Base-by-base conservation (phyloP, 2,329 filamentous ascomycete species). In the Plectosphaerella sp. region DNA sequence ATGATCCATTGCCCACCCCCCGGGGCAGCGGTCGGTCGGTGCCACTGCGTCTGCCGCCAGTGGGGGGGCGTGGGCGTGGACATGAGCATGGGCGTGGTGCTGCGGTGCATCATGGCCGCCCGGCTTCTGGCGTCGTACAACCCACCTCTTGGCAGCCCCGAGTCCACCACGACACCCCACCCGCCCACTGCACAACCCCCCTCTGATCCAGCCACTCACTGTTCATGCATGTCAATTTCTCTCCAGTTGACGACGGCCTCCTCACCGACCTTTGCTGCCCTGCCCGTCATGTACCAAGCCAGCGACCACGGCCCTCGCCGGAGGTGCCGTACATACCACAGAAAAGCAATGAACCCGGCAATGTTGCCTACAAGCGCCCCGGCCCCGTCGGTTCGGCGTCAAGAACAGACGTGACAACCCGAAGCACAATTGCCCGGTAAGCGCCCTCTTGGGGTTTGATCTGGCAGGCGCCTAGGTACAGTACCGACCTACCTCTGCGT, bases 221-320 rank as follows among this genome's bases (percentile, higher is more conserved):
- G 56, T 58, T 58, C 56, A 58, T 58, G 56, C 56, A 58, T 48
- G 54, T 58, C 52, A 41, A 41, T 50, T 55, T 45, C 36, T 42
- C 37, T 50, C 46, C 45, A 37, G 41, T 56, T 37, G 51, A 47
- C 50, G 41, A 54, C 51, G 49, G 47, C 45, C 51, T 18, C 49
- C 52, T 58, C 55, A 58, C 56, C 56, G 56, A 58, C 56, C 56
- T 43, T 24, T 41, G 28, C 15, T 22, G 22, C 22, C 22, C 15
- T 47, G 9, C 33, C 45, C 28, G 28, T 10, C n/a, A 28, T n/a
- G 35, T 24, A 35, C 37, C 35, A 35, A 16, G 18, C 47, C 35
- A 41, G 20, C 39, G 14, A 18, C 15, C 16, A 9, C 6, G 18
- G 11, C 35, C 47, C 20, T 48, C 47, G 22, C 22, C 22, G 22